Base-by-base conservation (phyloP, 2,329 filamentous ascomycete genomes). In the Dryadomyces quercus-mongolicae region DNA sequence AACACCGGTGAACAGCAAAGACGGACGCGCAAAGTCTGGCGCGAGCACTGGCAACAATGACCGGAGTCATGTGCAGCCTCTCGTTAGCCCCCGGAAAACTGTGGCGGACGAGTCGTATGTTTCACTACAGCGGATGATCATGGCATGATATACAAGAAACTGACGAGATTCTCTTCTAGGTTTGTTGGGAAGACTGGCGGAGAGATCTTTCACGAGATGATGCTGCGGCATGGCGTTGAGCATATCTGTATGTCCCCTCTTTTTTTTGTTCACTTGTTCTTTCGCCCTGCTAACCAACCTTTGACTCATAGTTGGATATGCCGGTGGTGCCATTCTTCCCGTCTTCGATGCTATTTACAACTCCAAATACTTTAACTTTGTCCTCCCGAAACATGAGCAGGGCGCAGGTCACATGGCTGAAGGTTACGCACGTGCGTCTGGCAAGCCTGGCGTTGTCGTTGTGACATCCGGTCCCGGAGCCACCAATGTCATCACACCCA, bases 301-400 rank as follows among this genome's bases (percentile, higher is more conserved):
- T 15, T 47, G 16, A 8, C 8, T 4, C 8, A 13, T 59, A 88
- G 84, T 91, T 65, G 86, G 86, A 58, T 97, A 97, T 72, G 88
- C 92, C 61, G 92, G 92, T 64, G 92, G 93, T 67, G 91, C 93
- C 61, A 97, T 97, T 71, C 84, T 97, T 40, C 93, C 93, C 63
- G 92, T 97, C 46, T 97, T 96, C 74, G 93, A 98, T 70, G 93
- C 93, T 65, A 97, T 98, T 67, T 95, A 95, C 80, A 95, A 96
- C 75, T 97, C 92, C 55, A 84, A 87, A 74, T 86, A 96, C 71
- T 95, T 97, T 74, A 85, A 96, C 59, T 97, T 98, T 67, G 83
- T 97, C 69, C 82, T 97, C 9, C 93, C 93, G 34, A 84, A 88
- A 71, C 93, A 98, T 72, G 93, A 97, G 74, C 93, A 98, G 73